Percentiles rank a stretch among this genome's conserved stretches.
Conservation (phyloP, 169 alveolate species). For the Pseudocohnilembus persalinus region DNA sequence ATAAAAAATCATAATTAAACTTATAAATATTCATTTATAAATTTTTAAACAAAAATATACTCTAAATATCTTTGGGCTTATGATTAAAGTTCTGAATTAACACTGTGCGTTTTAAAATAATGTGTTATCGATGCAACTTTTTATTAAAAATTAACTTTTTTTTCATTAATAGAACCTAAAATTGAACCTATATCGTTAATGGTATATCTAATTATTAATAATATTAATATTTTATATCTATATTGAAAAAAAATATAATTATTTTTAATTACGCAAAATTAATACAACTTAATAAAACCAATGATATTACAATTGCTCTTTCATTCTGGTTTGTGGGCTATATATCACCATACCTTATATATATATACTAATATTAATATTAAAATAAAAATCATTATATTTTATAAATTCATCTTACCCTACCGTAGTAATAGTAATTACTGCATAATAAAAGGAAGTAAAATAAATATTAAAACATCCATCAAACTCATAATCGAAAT, state of each 20-base stretch:
- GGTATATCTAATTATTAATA: not conserved
- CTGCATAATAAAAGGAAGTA: not conserved
- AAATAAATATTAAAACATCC: not conserved
- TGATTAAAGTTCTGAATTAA: not conserved
- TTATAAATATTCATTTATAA: too few species aligned
- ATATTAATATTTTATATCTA: too few species aligned
- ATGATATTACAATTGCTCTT: too few species aligned
- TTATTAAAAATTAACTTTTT: too few species aligned
- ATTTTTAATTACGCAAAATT: not conserved
- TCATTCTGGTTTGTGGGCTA: not conserved
- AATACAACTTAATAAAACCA: not conserved
- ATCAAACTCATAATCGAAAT: not conserved
- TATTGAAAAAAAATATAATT: too few species aligned
- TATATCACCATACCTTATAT: not conserved
- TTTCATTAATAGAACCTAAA: not conserved
- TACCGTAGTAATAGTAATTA: not conserved
- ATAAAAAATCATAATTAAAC: too few species aligned
- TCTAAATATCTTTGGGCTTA: not conserved
- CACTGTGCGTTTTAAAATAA: not conserved
- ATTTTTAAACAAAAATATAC: not conserved
- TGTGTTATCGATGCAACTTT: not conserved
- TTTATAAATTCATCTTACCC: not conserved
- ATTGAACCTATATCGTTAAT: not conserved
- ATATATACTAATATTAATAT: too few species aligned
- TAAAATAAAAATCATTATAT: too few species aligned